Base-by-base conservation (phyloP, 2,329 filamentous ascomycete species). In the Uncinocarpus reesii region DNA sequence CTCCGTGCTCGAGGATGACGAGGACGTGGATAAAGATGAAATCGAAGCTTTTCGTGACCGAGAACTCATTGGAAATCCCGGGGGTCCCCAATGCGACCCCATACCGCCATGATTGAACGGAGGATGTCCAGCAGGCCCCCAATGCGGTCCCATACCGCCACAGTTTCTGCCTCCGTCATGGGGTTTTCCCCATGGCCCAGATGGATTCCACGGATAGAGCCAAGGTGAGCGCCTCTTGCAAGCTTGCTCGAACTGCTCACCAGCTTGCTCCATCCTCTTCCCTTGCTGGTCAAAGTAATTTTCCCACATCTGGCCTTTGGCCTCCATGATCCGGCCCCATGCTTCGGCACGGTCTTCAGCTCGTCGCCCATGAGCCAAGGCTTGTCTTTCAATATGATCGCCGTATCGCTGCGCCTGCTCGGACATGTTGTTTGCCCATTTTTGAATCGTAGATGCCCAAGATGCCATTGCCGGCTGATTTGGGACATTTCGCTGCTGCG, bases 381-480 rank as follows among this genome's bases (percentile, higher is more conserved):
- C 65, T 48, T 65, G 64, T 42, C 65, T 60, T 11, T 57, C 55
- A 20, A 67, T 60, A 7, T 63, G 62, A 38, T 67, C 64, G 3
- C 65, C 65, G 35, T 68, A 68, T 43, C 65, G 64, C 47, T 68
- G 63, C 7, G 65, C 65, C 38, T 65, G 62, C 3, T 61, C 58
- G 36, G 62, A 61, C 10, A 69, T 48, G 6, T 61, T 59, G 1
- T 62, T 56, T 8, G 66, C 59, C 62, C 65, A 68, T 16, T 47
- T 50, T n/a, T 45, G 41, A 2, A 49, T 38, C 34, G 37, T 16
- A 10, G 46, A 18, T 4, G 44, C 44, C 44, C 44, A 47, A 18
- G 44, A 38, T 7, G 32, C 43, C 18, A 18, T 20, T n/a, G 11
- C 16, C 5, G 35, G 13, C 10, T 35, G 28, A 21, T 18, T 35